Conservation (phyloP, 768 basidiomycete species). For the Tylopilus plumbeoviolaceoides region DNA sequence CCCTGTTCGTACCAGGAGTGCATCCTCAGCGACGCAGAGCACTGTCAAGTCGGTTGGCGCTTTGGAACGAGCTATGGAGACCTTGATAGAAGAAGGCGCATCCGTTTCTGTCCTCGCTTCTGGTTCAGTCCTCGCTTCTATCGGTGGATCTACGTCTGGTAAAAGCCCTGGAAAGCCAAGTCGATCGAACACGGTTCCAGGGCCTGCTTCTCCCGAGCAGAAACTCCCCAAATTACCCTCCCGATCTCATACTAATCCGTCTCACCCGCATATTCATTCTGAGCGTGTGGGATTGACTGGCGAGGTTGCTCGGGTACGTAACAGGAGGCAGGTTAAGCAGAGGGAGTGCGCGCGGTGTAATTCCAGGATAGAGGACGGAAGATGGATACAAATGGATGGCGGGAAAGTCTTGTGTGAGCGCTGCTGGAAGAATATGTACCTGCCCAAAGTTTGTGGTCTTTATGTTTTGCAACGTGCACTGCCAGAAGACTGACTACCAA, state of each 20-base stretch:
- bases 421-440: slow-evolving; percentile 96
- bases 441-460: slow-evolving; percentile 71
- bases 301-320: slow-evolving; percentile 30
- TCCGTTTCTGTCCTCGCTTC: slow-evolving; percentile 34
- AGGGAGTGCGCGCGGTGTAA: slow-evolving; percentile 63
- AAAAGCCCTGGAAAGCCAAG: slow-evolving; percentile 30
- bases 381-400: slow-evolving; percentile 79
- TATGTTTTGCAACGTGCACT: slow-evolving; percentile 14
- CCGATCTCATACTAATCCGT: slow-evolving; percentile 50
- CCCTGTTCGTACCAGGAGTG: slow-evolving; percentile 19
- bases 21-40: slow-evolving; percentile 28
- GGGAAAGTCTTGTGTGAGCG: slow-evolving; percentile 77
- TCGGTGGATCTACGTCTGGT: slow-evolving; percentile 17
- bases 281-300: slow-evolving; percentile 22
- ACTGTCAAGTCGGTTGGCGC: slow-evolving; percentile 34
- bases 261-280: slow-evolving; percentile 33
- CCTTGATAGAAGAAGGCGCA: slow-evolving; percentile 42
- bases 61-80: slow-evolving; percentile 49
- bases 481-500: background rate
- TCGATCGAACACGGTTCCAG: slow-evolving; percentile 53
- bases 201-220: slow-evolving; percentile 39
- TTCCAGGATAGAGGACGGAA: slow-evolving; percentile 67
- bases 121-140: slow-evolving; percentile 30
- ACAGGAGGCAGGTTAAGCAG: slow-evolving; percentile 33
- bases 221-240: slow-evolving; percentile 52